Evolutionary conservation across 495 filamentous ascomycete genomes (phyloP).

Genomic region (Hyaloscypha hepaticicola): DNA sequence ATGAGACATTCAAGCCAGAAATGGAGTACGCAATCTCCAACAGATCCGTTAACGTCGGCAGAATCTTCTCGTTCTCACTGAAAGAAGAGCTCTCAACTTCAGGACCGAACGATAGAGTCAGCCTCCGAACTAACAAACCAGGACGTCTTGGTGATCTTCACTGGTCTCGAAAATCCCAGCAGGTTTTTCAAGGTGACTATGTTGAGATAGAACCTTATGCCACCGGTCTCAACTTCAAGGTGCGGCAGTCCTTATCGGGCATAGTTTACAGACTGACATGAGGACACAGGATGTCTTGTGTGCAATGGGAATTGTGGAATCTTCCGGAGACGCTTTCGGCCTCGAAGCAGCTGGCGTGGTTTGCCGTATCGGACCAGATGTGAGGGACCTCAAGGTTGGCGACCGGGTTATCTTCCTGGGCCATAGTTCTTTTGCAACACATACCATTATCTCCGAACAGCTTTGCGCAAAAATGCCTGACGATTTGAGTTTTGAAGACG

Average conservation of each 20-base stretch:
- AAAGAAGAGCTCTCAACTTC: background rate
- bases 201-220: background rate
- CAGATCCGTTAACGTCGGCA: background rate
- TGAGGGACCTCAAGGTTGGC: constrained; percentile 45
- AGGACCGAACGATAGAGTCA: background rate
- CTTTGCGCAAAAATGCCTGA: no score
- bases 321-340: constrained; percentile 24
- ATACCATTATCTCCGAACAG: no score
- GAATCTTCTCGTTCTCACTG: background rate
- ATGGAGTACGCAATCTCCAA: constrained; percentile 2
- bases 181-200: background rate
- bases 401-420: constrained; percentile 52
- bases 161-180: background rate
- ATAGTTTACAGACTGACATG: background rate
- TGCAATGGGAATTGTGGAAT: background rate
- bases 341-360: constrained; percentile 54
- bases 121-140: background rate
- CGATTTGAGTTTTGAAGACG: constrained; percentile 48
- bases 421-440: constrained; percentile 42
- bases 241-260: background rate
- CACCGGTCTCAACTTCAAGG: background rate
- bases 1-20: constrained; percentile 3
- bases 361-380: constrained; percentile 45
- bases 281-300: background rate
- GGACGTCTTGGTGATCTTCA: background rate